Percentiles rank a stretch among this genome's conserved stretches.
These are phyloP conservation scores for Inosperma sp. DNA, from an alignment of 768 basidiomycete species.

Conservation along the genomic window DNA sequence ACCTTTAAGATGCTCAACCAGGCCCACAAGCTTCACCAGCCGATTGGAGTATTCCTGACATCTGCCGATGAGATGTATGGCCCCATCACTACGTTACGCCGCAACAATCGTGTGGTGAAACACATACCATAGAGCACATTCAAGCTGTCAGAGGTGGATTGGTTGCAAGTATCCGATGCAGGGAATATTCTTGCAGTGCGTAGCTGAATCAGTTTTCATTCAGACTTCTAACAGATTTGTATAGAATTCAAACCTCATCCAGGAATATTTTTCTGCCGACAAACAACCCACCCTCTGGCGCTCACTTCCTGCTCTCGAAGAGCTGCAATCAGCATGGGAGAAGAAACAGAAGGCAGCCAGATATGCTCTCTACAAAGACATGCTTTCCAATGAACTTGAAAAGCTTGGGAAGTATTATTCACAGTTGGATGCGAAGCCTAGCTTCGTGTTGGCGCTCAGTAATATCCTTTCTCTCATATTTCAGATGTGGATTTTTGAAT, in stretches of 20 bases:
- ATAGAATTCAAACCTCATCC: conserved; percentile 15
- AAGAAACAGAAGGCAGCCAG: conserved; percentile 10
- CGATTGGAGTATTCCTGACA: conserved; percentile 12
- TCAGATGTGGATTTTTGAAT: not conserved
- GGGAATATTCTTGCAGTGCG: not conserved
- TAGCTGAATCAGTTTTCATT: not conserved
- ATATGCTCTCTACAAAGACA: conserved; percentile 17
- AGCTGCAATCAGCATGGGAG: conserved; percentile 26
- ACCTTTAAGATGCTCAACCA: not conserved
- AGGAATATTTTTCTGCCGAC: conserved; percentile 26
- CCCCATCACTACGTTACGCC: conserved; percentile 25
- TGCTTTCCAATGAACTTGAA: conserved; percentile 17
- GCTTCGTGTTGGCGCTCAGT: conserved; percentile 25
- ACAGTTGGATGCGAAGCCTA: conserved; percentile 18
- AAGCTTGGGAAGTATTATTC: conserved; percentile 26
- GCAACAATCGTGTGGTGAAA: conserved; percentile 15
- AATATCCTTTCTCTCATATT: conserved; percentile 8
- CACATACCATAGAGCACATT: conserved; percentile 24
- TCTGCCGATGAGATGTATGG: conserved; percentile 25
- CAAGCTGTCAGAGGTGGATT: not conserved
- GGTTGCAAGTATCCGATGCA: not conserved
- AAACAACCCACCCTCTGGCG: conserved; percentile 22
- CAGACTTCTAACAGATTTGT: conserved; percentile 8
- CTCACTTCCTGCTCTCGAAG: conserved; percentile 26
- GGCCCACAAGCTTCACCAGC: conserved; percentile 4